These are phyloP conservation scores for Hypoxylon perforatum DNA, from an alignment of 495 filamentous ascomycete species.

Conservation along the genomic window DNA sequence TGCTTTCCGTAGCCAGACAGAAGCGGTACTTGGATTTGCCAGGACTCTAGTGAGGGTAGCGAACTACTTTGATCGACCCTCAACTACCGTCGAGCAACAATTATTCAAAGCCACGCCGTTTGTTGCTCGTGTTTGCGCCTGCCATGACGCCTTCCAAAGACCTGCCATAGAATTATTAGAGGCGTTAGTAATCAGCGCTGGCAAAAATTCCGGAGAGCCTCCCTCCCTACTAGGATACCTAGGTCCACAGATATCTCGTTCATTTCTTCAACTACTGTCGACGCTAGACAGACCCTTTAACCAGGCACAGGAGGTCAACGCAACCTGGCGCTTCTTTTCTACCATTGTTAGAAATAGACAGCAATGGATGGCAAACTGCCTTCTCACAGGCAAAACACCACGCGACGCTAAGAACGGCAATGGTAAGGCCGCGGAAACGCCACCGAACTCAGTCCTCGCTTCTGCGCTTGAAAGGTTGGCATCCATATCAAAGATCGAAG, in stretches of 20 bases:
- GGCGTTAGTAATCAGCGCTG: constrained; percentile 75
- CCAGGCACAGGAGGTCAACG: constrained; percentile 67
- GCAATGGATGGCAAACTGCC: constrained; percentile 92
- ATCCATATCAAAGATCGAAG: constrained; percentile 70
- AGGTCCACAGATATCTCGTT: constrained; percentile 80
- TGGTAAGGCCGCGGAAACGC: constrained; percentile 58
- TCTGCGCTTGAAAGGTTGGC: constrained; percentile 80
- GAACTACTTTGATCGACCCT: constrained; percentile 68
- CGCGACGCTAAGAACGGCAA: constrained; percentile 73
- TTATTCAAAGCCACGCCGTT: constrained; percentile 81
- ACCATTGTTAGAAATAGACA: constrained; percentile 90
- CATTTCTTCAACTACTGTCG: constrained; percentile 82
- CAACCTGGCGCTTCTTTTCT: constrained; percentile 87
- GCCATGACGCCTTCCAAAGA: constrained; percentile 71
- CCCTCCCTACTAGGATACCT: constrained; percentile 91
- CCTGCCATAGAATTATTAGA: constrained; percentile 77
- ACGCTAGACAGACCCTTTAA: constrained; percentile 80
- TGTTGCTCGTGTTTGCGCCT: constrained; percentile 80
- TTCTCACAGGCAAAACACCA: constrained; percentile 88
- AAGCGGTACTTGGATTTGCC: constrained; percentile 71
- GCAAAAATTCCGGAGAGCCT: constrained; percentile 73
- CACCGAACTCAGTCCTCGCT: constrained; percentile 71
- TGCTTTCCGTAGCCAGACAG: constrained; percentile 70
- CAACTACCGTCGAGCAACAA: constrained; percentile 75
- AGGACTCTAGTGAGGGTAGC: constrained; percentile 76